These are phyloP conservation scores for Mortierella polycephala DNA, from an alignment of 371 early-diverging fungal species.

Conservation along the genomic window DNA sequence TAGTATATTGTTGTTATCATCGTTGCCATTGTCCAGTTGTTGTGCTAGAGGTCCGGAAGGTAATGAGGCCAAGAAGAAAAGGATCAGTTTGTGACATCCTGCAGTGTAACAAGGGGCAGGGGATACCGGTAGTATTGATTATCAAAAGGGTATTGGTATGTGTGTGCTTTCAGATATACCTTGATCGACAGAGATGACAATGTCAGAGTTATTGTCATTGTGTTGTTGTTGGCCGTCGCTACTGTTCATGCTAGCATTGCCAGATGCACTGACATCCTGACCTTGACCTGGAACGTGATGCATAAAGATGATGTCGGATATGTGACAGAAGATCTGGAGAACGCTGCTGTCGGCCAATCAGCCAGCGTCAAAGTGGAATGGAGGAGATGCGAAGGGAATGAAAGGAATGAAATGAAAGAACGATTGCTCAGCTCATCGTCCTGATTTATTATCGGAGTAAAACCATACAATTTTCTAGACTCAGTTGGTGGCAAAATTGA, in stretches of 20 bases:
- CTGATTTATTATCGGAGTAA: no score
- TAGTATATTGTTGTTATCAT: background rate
- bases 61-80: no score
- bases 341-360: no score
- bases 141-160: background rate
- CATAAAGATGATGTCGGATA: background rate
- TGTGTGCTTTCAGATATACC: background rate
- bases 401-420: no score
- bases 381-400: no score
- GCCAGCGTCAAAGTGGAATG: no score
- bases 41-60: no score
- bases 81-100: background rate
- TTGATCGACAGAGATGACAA: slow-evolving; percentile 32
- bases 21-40: no score
- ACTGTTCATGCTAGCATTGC: background rate
- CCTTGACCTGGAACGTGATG: background rate
- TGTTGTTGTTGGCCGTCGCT: background rate
- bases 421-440: no score
- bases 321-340: background rate
- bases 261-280: background rate
- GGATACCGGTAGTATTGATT: background rate
- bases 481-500: no score
- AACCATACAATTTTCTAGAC: no score
- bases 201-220: slow-evolving; percentile 15
- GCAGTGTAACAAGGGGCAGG: slow-evolving; percentile 1